Conservation (phyloP, 306 rosid species). For the Quercus cerris region DNA sequence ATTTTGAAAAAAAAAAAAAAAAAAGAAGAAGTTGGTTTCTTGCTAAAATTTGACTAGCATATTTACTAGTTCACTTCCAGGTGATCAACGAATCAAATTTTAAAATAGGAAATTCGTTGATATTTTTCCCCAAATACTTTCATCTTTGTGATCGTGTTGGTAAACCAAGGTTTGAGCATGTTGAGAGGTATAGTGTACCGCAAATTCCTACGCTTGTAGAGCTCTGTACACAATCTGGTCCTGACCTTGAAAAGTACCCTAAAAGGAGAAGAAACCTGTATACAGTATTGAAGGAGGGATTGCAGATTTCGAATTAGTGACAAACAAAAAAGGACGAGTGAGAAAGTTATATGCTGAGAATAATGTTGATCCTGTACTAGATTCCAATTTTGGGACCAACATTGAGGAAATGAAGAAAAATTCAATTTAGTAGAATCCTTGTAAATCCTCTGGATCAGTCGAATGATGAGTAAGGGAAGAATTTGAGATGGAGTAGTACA, state of each 20-base stretch:
- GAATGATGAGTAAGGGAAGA: constrained; percentile 25
- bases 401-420: constrained; percentile 22
- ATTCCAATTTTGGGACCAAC: constrained; percentile 20
- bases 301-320: constrained; percentile 65
- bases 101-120: background rate
- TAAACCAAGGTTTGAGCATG: constrained; percentile 75
- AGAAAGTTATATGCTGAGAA: constrained; percentile 6
- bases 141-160: constrained; percentile 84
- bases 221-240: constrained; percentile 84
- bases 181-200: constrained; percentile 49
- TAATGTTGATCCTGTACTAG: background rate
- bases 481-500: constrained; percentile 60
- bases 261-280: constrained; percentile 77
- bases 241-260: constrained; percentile 53
- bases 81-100: too few relatives aligned
- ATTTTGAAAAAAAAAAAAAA: too few relatives aligned
- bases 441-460: constrained; percentile 24
- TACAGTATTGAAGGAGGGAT: constrained; percentile 80
- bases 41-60: too few relatives aligned
- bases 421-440: constrained; percentile 22
- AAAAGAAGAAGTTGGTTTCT: too few relatives aligned
- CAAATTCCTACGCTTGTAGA: constrained; percentile 73
- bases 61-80: too few relatives aligned
- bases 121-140: constrained; percentile 62
- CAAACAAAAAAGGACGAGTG: constrained; percentile 21